These are phyloP conservation scores for Diaporthe ampelina DNA, from an alignment of 2,329 filamentous ascomycete genomes.

Conservation along the genomic window DNA sequence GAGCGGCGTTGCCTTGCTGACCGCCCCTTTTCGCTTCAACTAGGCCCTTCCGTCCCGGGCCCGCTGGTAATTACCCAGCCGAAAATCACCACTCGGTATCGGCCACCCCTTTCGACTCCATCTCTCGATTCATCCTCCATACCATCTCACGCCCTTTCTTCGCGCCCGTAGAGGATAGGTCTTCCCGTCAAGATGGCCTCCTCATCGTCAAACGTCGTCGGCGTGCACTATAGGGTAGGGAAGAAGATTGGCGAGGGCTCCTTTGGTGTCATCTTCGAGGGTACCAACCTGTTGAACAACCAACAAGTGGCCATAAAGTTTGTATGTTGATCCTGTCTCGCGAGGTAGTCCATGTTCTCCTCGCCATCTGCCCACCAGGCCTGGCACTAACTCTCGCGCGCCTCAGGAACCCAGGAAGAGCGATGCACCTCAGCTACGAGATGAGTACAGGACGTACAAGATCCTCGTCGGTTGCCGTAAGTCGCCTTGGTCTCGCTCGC, in stretches of 20 bases:
- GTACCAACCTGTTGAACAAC: slow-evolving; percentile 98
- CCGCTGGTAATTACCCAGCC: slow-evolving; percentile 38
- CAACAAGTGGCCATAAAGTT: slow-evolving; percentile 99
- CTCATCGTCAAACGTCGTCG: slow-evolving; percentile 95
- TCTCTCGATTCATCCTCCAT: slow-evolving; percentile 15
- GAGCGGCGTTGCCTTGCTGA: slow-evolving; percentile 40
- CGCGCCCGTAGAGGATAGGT: slow-evolving; percentile 36
- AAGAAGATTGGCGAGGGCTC: slow-evolving; percentile 99
- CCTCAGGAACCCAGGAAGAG: slow-evolving; percentile 96
- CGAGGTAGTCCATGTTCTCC: background rate
- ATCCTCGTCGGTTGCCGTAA: slow-evolving; percentile 98
- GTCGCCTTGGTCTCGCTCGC: slow-evolving; percentile 57
- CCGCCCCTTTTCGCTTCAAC: slow-evolving; percentile 38
- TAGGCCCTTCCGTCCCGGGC: slow-evolving; percentile 38
- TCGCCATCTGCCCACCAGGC: background rate
- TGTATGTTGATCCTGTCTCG: slow-evolving; percentile 67
- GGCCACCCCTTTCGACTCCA: slow-evolving; percentile 31
- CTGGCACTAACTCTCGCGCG: slow-evolving; percentile 39
- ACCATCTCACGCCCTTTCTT: slow-evolving; percentile 26
- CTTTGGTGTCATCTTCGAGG: slow-evolving; percentile 98
- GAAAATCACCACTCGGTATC: slow-evolving; percentile 35
- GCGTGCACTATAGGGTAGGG: slow-evolving; percentile 97
- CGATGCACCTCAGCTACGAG: slow-evolving; percentile 95
- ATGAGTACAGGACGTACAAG: slow-evolving; percentile 99
- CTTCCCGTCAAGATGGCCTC: slow-evolving; percentile 75